Base-by-base conservation (phyloP, 2,329 filamentous ascomycete genomes). In the Nemania diffusa region DNA sequence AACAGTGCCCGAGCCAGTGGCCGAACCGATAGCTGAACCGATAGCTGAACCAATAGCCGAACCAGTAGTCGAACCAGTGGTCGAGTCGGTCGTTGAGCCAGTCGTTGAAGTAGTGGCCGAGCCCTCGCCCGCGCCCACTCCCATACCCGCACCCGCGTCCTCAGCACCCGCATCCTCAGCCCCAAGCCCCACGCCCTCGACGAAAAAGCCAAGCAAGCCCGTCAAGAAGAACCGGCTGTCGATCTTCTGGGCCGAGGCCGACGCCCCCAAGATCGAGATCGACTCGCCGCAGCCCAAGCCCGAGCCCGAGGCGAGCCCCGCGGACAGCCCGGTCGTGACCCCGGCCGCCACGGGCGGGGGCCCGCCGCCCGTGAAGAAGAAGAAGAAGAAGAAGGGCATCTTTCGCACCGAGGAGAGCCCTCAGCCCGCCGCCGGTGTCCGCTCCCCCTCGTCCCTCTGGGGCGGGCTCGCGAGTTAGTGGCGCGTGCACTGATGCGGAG, bases 321-420 rank as follows among this genome's bases (percentile, higher is more conserved):
- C 20, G 15, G 52, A 51, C 3, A 52, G 61, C 7, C 17, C 32
- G 42, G 9, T 60, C 13, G 3, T 34, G 22, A 65, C 57, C 24
- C 26, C 52, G 11, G 44, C 32, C 3, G 57, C 52, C 1, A 52
- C 52, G 5, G 51, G 44, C 37, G 44, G 46, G 2, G 3, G 20
- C 15, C 3, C 44, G 6, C 27, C 57, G 29, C 1, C 27, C 24
- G 42, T 6, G 22, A 48, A 55, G 20, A 62, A 65, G 34, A 66
- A 62, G 40, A 66, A 66, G 48, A 64, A 59, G 64, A 67, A 50
- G 59, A 59, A 15, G 50, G 37, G 34, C 1, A 57, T 65, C 11
- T 61, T 62, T n/a, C 37, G 57, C 5, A 24, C 52, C 6, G 59
- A 48, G 29, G 46, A 60, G 8, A 15, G 42, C n/a, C n/a, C n/a